Conservation (phyloP, 768 basidiomycete species). For the Suillus alpinus region DNA sequence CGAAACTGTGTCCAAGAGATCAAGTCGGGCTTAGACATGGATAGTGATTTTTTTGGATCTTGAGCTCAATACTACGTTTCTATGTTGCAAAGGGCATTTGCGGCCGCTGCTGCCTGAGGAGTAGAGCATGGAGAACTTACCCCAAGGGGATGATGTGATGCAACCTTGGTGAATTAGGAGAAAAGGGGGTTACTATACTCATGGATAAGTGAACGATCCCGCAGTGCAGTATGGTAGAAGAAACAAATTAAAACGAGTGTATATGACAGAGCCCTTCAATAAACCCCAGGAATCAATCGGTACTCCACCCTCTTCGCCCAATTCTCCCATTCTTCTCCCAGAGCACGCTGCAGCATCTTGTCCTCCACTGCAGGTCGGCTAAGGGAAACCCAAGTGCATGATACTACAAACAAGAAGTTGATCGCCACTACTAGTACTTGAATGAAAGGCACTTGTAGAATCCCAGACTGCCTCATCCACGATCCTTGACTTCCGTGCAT, state of each 20-base stretch:
- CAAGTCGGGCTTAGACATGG: slow-evolving; percentile 4
- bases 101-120: too few species aligned
- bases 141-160: too few species aligned
- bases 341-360: not conserved
- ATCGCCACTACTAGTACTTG: not conserved
- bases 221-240: not conserved
- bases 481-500: slow-evolving; percentile 8
- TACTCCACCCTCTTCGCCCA: not conserved
- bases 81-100: too few species aligned
- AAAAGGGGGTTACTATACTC: too few species aligned
- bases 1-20: slow-evolving; percentile 28
- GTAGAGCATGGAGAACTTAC: too few species aligned
- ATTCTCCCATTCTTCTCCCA: not conserved
- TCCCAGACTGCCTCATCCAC: slow-evolving; percentile 13
- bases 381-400: not conserved
- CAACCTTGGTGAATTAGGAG: too few species aligned
- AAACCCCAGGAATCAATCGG: not conserved
- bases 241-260: not conserved
- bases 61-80: not conserved
- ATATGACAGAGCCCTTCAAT: not conserved
- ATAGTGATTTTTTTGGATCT: not conserved
- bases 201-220: too few species aligned
- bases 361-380: not conserved
- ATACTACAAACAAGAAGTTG: too few species aligned
- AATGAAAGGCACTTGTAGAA: not conserved